phyloP scores from a whole-genome alignment of 768 basidiomycete genomes.

The Gautieria morchelliformis region DNA sequence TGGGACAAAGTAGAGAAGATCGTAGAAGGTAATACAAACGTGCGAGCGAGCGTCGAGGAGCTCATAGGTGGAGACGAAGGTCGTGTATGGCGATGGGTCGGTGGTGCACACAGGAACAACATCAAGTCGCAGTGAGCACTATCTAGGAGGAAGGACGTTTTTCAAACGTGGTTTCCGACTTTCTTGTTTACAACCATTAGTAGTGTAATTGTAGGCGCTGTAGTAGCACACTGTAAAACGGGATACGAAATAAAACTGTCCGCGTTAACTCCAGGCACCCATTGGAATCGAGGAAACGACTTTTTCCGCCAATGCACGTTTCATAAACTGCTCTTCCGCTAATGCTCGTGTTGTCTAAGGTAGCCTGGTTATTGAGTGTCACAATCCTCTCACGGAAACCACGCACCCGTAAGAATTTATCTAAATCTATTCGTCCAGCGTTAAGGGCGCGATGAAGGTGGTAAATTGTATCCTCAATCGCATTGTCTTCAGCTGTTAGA shows the following conservation, averaged over 20 bases:
- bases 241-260: background rate
- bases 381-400: slow-evolving; percentile 2
- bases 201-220: background rate
- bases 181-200: background rate
- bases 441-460: slow-evolving; percentile 92
- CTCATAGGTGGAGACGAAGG: slow-evolving; percentile 77
- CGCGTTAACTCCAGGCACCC: slow-evolving; percentile 21
- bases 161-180: background rate
- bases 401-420: slow-evolving; percentile 84
- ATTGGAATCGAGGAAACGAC: slow-evolving; percentile 57
- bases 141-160: background rate
- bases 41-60: slow-evolving; percentile 77
- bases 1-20: slow-evolving; percentile 80
- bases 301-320: slow-evolving; percentile 89
- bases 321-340: slow-evolving; percentile 95
- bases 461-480: slow-evolving; percentile 97
- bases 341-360: slow-evolving; percentile 70
- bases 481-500: slow-evolving; percentile 97
- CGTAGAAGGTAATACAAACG: slow-evolving; percentile 87
- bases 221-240: background rate
- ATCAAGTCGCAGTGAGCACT: background rate
- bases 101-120: slow-evolving; percentile 22
- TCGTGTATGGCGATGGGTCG: slow-evolving; percentile 89
- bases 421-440: slow-evolving; percentile 83
- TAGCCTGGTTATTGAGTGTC: background rate